A percentile compares a stretch with the other conserved stretches of the same genome.
Evolutionary conservation across 805 yeast genomes (phyloP).

Genomic region (Zygosaccharomyces pseudorouxii): DNA sequence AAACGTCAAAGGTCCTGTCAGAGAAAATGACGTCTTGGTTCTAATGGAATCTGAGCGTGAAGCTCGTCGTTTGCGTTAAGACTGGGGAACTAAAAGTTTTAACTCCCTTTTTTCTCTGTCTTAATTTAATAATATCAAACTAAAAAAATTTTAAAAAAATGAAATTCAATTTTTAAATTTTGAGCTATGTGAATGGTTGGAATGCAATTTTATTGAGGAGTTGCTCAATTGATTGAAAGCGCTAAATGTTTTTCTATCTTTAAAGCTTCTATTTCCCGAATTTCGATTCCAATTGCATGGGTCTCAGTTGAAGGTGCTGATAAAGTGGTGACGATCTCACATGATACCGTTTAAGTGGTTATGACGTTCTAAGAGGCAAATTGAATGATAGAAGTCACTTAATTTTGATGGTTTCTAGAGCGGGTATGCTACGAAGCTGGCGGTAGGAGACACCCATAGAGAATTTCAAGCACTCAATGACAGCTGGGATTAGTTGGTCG

Average conservation of each 20-base stretch:
- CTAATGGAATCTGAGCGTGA: slow-evolving; percentile 99
- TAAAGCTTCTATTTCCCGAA: background rate
- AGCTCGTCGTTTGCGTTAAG: slow-evolving; percentile 88
- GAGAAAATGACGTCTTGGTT: slow-evolving; percentile 97
- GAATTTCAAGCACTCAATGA: slow-evolving; percentile 10
- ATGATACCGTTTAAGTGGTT: slow-evolving; percentile 5
- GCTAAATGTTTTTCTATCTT: background rate
- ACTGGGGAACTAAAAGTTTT: background rate
- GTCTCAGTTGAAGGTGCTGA: slow-evolving; percentile 12
- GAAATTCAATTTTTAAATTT: slow-evolving; percentile 1
- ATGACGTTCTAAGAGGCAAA: slow-evolving; percentile 6
- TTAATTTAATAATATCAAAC: slow-evolving; percentile 7
- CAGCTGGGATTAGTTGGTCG: slow-evolving; percentile 13
- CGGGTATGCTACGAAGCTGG: background rate
- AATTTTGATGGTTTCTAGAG: slow-evolving; percentile 11
- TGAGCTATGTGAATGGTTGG: slow-evolving; percentile 5
- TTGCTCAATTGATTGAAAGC: background rate
- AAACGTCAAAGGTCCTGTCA: slow-evolving; percentile 97
- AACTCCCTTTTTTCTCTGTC: slow-evolving; percentile 4
- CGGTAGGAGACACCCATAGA: slow-evolving; percentile 4
- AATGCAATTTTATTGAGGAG: background rate
- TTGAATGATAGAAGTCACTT: slow-evolving; percentile 18
- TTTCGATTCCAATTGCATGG: slow-evolving; percentile 11
- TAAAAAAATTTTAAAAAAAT: slow-evolving; percentile 3
- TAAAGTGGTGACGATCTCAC: slow-evolving; percentile 1